These are phyloP conservation scores for Pichia sp. DNA, from an alignment of 1,139 yeast genomes.

Conservation along the genomic window DNA sequence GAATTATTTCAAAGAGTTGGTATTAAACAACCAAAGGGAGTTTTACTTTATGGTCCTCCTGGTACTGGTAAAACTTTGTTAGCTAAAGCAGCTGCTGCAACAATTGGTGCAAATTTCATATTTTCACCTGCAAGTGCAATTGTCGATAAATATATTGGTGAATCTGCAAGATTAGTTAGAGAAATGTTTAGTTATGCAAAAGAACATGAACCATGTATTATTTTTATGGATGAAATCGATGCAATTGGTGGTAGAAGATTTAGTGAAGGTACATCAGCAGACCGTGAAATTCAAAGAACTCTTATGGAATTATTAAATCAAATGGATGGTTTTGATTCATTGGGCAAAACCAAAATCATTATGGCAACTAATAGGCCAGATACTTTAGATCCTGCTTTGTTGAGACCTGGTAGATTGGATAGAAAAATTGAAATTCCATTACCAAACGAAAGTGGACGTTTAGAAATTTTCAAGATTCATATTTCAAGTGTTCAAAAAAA, in stretches of 20 bases:
- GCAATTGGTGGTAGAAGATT: constrained; percentile 99
- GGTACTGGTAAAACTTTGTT: constrained; percentile 96
- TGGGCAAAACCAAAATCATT: constrained; percentile 95
- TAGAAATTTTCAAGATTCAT: constrained; percentile 93
- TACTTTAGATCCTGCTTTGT: constrained; percentile 95
- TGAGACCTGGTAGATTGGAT: constrained; percentile 97
- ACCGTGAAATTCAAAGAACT: constrained; percentile 97
- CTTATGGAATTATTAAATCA: constrained; percentile 96
- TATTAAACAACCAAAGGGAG: constrained; percentile 97
- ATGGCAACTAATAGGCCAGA: constrained; percentile 99
- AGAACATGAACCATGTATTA: constrained; percentile 98
- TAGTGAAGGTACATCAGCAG: constrained; percentile 98
- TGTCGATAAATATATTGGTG: constrained; percentile 98
- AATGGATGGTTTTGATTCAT: constrained; percentile 97
- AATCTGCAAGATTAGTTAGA: constrained; percentile 91
- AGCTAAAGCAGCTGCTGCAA: constrained; percentile 98
- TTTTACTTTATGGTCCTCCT: constrained; percentile 95
- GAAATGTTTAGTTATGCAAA: constrained; percentile 99
- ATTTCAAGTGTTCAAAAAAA: constrained; percentile 78
- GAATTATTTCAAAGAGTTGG: constrained; percentile 95
- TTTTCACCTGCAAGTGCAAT: constrained; percentile 98
- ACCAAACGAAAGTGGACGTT: constrained; percentile 94
- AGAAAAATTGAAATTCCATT: constrained; percentile 93
- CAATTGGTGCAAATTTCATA: constrained; percentile 96
- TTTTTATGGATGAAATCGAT: constrained; percentile 98